phyloP scores from a whole-genome alignment of 208 protist species.

The Leishmania tarentolae region DNA sequence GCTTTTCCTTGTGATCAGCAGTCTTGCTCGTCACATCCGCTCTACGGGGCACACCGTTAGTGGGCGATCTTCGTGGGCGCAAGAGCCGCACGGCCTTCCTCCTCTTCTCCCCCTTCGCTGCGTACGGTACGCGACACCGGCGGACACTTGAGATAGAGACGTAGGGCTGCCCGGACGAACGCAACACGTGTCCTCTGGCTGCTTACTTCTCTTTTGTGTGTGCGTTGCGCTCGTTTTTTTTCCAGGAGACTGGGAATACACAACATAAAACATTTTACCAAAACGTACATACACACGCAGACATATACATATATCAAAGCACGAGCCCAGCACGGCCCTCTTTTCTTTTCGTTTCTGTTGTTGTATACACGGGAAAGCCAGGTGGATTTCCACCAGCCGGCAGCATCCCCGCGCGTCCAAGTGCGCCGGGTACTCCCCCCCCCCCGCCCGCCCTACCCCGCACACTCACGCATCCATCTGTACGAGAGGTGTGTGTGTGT shows the following conservation, averaged over 20 bases:
- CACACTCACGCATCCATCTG: not conserved
- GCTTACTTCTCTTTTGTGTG: not conserved
- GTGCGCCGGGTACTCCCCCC: no score
- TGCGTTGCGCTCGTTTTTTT: constrained; percentile 18
- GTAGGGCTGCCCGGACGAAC: not conserved
- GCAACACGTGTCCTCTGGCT: not conserved
- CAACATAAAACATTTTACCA: no score
- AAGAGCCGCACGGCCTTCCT: not conserved
- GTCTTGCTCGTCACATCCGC: not conserved
- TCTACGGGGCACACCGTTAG: not conserved
- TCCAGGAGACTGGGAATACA: no score
- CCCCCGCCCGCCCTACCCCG: not conserved
- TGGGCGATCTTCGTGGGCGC: not conserved
- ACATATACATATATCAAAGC: not conserved
- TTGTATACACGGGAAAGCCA: no score
- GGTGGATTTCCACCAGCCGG: no score
- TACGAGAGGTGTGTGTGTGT: not conserved
- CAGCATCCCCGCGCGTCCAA: no score
- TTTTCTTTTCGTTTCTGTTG: no score
- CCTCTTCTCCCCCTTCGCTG: not conserved
- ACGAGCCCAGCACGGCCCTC: no score
- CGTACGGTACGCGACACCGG: not conserved
- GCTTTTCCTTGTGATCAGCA: not conserved
- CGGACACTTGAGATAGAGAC: not conserved
- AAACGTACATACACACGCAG: no score